phyloP scores from a whole-genome alignment of 2,329 filamentous ascomycete genomes.

The Chaetothyriales sp. region DNA sequence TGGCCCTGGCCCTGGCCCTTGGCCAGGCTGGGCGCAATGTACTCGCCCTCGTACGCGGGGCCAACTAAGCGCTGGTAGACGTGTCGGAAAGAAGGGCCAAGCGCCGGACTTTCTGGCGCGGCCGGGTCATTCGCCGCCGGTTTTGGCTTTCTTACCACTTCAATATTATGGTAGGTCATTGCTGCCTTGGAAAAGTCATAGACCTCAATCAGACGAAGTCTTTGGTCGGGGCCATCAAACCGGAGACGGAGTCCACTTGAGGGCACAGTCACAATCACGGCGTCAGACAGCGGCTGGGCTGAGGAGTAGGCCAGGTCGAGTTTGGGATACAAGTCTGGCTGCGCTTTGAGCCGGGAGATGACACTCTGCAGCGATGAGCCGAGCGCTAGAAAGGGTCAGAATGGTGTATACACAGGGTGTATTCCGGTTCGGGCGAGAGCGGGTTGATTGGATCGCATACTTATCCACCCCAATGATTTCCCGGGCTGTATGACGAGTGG shows the following conservation, averaged over 20 bases:
- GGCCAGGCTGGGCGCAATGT: constrained; percentile 51
- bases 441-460: constrained; percentile 21
- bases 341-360: constrained; percentile 72
- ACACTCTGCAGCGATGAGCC: constrained; percentile 85
- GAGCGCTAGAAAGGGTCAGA: constrained; percentile 42
- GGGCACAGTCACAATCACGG: constrained; percentile 61
- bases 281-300: constrained; percentile 56
- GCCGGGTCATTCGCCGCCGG: constrained; percentile 27
- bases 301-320: constrained; percentile 71
- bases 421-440: constrained; percentile 2
- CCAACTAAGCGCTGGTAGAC: constrained; percentile 90
- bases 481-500: constrained; percentile 51
- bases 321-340: constrained; percentile 66
- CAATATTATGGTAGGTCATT: constrained; percentile 66
- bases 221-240: constrained; percentile 87
- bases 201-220: constrained; percentile 78
- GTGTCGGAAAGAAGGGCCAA: constrained; percentile 66
- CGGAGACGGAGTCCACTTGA: constrained; percentile 76
- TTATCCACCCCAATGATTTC: constrained; percentile 49
- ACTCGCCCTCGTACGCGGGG: constrained; percentile 87
- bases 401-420: background rate
- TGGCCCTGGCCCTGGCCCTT: constrained; percentile 30
- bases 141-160: constrained; percentile 51
- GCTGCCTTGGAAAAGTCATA: constrained; percentile 75
- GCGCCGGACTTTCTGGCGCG: constrained; percentile 22